Evolutionary conservation across 2,329 filamentous ascomycete genomes (phyloP).

Genomic region (Colletotrichum sp.): DNA sequence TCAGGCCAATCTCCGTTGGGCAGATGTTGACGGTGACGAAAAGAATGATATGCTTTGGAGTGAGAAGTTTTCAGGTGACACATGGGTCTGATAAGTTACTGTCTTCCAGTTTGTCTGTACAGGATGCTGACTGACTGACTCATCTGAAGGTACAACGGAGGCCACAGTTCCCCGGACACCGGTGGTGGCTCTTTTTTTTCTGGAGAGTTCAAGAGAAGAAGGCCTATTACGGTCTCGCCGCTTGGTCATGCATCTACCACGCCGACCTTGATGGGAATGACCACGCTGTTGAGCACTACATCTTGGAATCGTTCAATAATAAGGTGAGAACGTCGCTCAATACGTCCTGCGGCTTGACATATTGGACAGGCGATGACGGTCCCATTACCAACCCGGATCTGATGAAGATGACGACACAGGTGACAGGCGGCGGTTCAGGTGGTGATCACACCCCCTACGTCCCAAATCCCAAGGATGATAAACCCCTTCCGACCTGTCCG

Average conservation of each 20-base stretch:
- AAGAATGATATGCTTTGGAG: conserved; percentile 36
- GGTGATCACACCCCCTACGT: not conserved
- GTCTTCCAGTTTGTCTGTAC: not conserved
- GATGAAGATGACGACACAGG: not conserved
- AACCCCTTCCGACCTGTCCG: not conserved
- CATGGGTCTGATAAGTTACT: conserved; percentile 25
- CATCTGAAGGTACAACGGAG: conserved; percentile 27
- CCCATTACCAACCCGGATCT: not conserved
- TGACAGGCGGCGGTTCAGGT: not conserved
- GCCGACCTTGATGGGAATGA: conserved; percentile 29
- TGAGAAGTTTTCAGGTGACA: conserved; percentile 38
- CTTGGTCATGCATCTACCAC: conserved; percentile 24
- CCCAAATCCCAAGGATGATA: not conserved
- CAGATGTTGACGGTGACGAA: conserved; percentile 42
- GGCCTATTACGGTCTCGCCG: not conserved
- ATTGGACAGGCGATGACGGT: not conserved
- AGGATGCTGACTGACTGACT: not conserved
- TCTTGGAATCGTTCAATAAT: not conserved
- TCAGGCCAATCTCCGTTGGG: conserved; percentile 38
- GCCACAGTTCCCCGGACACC: not conserved
- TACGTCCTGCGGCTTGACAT: not conserved
- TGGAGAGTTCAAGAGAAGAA: not conserved
- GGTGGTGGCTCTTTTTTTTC: not conserved
- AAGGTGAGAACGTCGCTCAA: not conserved
- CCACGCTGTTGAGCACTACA: not conserved